Evolutionary conservation across 2,329 filamentous ascomycete genomes (phyloP).

Genomic region (Venturiaceae sp.): DNA sequence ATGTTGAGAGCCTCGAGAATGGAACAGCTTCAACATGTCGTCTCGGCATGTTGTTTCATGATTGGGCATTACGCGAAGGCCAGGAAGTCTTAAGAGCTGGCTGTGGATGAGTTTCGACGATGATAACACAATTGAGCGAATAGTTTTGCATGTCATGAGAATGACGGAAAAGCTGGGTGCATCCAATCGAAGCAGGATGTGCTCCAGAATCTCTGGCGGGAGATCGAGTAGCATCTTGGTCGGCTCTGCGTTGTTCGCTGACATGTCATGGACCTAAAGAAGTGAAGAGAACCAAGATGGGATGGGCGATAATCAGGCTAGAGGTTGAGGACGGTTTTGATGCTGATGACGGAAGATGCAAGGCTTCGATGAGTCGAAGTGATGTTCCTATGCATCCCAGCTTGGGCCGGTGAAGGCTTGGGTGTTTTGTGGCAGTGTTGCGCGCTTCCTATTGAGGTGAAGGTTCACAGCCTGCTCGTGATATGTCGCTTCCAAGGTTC

Average conservation of each 20-base stretch:
- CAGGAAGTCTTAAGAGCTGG: conserved; percentile 1
- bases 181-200: not conserved
- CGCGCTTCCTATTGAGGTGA: not conserved
- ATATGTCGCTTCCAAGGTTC: no score
- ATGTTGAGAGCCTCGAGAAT: not conserved
- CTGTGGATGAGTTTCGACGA: conserved; percentile 1
- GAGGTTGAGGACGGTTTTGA: no score
- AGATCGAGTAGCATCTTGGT: conserved; percentile 2
- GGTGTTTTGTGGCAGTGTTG: not conserved
- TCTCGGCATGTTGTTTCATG: not conserved
- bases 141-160: conserved; percentile 5
- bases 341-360: not conserved
- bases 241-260: not conserved
- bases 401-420: not conserved
- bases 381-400: not conserved
- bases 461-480: not conserved
- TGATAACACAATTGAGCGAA: not conserved
- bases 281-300: no score
- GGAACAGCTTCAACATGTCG: not conserved
- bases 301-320: no score
- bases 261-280: not conserved
- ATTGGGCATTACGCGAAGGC: conserved; percentile 1
- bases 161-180: not conserved
- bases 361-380: not conserved
- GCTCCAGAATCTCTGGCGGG: conserved; percentile 3